Percentiles rank a stretch among this genome's conserved stretches.
Evolutionary conservation across 2,329 filamentous ascomycete genomes (phyloP).

Genomic region (Cryphonectria parasitica): DNA sequence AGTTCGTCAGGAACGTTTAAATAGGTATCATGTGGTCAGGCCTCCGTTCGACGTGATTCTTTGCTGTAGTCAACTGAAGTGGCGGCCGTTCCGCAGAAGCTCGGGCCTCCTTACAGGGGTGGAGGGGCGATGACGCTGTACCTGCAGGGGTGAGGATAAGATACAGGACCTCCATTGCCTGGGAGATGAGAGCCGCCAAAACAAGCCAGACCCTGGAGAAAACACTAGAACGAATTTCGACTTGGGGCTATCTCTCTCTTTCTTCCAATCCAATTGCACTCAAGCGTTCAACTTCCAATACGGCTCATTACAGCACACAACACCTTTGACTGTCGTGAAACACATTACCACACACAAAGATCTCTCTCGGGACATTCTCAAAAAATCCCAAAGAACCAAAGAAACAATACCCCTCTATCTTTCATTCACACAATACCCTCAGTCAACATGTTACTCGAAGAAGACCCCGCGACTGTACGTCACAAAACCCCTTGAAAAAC

Average conservation of each 20-base stretch:
- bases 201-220: background rate
- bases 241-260: background rate
- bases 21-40: constrained; percentile 10
- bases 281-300: background rate
- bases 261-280: background rate
- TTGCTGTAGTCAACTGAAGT: constrained; percentile 4
- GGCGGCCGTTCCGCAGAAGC: constrained; percentile 19
- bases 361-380: background rate
- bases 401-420: background rate
- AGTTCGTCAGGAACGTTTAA: background rate
- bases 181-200: constrained; percentile 2
- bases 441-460: constrained; percentile 85
- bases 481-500: no score
- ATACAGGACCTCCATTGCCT: background rate
- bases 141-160: constrained; percentile 6
- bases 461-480: constrained; percentile 81
- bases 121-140: constrained; percentile 10
- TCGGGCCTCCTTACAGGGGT: constrained; percentile 1
- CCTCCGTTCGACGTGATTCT: constrained; percentile 18
- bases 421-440: constrained; percentile 10
- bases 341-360: background rate
- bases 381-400: no score
- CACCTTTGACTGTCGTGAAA: background rate
- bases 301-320: background rate
- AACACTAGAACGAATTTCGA: constrained; percentile 6